These are phyloP conservation scores for Chaetomiaceae sp. DNA, from an alignment of 2,329 filamentous ascomycete genomes.

Conservation along the genomic window DNA sequence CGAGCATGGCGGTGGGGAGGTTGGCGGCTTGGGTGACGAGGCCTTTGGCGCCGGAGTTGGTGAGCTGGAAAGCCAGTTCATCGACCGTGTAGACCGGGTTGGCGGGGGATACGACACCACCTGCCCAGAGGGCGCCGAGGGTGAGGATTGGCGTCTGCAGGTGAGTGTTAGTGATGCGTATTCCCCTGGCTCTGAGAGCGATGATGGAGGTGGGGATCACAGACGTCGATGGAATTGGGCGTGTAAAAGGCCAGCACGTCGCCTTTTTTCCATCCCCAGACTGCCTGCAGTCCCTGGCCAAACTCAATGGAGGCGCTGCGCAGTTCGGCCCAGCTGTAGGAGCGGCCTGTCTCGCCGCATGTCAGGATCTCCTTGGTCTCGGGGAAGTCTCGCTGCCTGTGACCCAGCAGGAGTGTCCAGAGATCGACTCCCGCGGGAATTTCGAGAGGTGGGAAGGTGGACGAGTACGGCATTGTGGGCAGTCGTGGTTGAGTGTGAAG, in stretches of 20 bases:
- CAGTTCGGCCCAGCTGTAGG: constrained; percentile 67
- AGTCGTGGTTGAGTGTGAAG: too few relatives aligned
- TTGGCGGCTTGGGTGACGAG: constrained; percentile 68
- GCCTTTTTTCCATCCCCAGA: constrained; percentile 74
- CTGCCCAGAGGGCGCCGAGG: constrained; percentile 79
- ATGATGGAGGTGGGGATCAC: not conserved
- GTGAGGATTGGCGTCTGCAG: constrained; percentile 59
- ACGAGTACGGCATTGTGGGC: constrained; percentile 64
- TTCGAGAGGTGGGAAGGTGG: constrained; percentile 57
- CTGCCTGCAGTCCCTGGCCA: constrained; percentile 69
- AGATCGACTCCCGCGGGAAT: constrained; percentile 68
- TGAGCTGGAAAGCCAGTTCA: constrained; percentile 80
- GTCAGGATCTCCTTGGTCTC: constrained; percentile 63
- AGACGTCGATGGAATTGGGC: constrained; percentile 72
- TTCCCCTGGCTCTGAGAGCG: too few relatives aligned
- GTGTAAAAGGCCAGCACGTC: constrained; percentile 80
- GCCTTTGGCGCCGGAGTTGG: constrained; percentile 68
- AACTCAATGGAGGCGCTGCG: constrained; percentile 66
- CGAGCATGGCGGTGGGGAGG: constrained; percentile 60
- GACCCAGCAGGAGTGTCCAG: constrained; percentile 69
- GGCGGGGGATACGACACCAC: constrained; percentile 75
- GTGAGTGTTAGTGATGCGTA: not conserved
- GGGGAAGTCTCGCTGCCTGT: constrained; percentile 39
- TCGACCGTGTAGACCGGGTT: constrained; percentile 83
- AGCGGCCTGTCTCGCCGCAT: constrained; percentile 63